These are phyloP conservation scores for Cucurbita argyrosperma DNA, from an alignment of 306 rosid species.

Conservation along the genomic window DNA sequence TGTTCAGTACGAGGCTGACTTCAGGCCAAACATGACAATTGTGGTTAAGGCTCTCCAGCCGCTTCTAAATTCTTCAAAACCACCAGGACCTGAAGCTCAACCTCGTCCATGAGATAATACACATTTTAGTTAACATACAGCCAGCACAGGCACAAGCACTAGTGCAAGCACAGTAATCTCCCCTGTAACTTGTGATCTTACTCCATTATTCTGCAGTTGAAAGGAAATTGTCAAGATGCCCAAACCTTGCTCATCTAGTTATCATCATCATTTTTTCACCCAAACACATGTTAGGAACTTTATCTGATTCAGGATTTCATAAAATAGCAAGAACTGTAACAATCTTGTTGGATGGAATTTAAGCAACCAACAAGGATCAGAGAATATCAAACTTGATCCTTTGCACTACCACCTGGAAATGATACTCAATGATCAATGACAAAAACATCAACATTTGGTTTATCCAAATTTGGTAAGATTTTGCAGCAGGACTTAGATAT, in stretches of 20 bases:
- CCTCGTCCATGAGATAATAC: constrained; percentile 24
- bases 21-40: constrained; percentile 93
- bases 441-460: too few species aligned
- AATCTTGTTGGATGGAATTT: not conserved
- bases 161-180: not conserved
- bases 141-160: not conserved
- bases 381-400: not conserved
- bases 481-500: not conserved
- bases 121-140: constrained; percentile 8
- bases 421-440: not conserved
- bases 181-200: constrained; percentile 15
- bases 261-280: not conserved
- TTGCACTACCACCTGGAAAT: not conserved
- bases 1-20: constrained; percentile 97
- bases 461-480: not conserved
- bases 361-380: not conserved
- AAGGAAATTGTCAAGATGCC: constrained; percentile 1
- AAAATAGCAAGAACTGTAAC: not conserved
- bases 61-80: constrained; percentile 73
- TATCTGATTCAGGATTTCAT: not conserved
- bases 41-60: constrained; percentile 97
- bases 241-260: constrained; percentile 4
- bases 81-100: constrained; percentile 49
- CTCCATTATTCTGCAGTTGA: not conserved
- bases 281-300: not conserved